Evolutionary conservation across 2,329 filamentous ascomycete genomes (phyloP).

Genomic region (Macrophomina pseudophaseolina): DNA sequence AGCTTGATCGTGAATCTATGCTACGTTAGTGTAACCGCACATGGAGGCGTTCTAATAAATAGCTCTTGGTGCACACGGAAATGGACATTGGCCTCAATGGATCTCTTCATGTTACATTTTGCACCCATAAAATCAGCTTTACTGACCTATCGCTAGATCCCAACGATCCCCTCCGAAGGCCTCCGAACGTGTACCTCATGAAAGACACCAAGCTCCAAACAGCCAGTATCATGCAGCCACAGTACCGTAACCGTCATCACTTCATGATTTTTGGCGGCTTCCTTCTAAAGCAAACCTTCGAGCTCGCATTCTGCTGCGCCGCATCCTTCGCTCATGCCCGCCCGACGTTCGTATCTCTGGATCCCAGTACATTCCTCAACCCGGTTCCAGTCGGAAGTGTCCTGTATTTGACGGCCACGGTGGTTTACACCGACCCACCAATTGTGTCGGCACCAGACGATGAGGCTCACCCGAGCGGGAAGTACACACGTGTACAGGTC

Average conservation of each 20-base stretch:
- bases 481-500: constrained; percentile 69
- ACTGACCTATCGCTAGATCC: constrained; percentile 48
- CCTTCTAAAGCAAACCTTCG: constrained; percentile 75
- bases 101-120: neutral
- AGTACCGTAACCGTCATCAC: constrained; percentile 71
- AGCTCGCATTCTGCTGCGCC: constrained; percentile 76
- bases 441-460: constrained; percentile 48
- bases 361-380: constrained; percentile 76
- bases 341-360: constrained; percentile 73
- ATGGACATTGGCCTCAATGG: too few relatives aligned
- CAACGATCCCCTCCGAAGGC: constrained; percentile 59
- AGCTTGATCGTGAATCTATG: too few relatives aligned
- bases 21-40: too few relatives aligned
- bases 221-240: constrained; percentile 77
- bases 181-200: constrained; percentile 66
- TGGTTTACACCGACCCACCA: constrained; percentile 73
- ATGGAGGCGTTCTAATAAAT: too few relatives aligned
- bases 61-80: too few relatives aligned
- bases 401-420: constrained; percentile 72
- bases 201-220: constrained; percentile 66
- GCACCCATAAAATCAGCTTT: neutral
- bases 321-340: constrained; percentile 72
- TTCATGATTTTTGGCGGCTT: constrained; percentile 83
- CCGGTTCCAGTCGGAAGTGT: constrained; percentile 77
- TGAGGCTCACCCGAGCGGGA: constrained; percentile 28